Base-by-base conservation (phyloP, 352 stramenopile genomes). In the Phytophthora sojae region DNA sequence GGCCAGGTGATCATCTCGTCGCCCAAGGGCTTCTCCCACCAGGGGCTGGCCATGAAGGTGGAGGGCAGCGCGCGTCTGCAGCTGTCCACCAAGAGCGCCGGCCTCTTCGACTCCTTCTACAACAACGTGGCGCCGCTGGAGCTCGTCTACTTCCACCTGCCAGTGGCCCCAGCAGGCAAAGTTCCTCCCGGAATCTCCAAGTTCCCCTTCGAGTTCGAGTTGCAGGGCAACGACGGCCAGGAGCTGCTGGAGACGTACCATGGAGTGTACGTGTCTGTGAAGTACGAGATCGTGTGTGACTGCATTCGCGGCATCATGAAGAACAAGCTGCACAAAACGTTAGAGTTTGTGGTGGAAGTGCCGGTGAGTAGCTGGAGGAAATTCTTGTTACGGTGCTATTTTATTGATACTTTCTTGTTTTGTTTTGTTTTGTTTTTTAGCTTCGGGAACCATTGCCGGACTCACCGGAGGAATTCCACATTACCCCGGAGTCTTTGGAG, bases 321-420 rank as follows among this genome's bases (percentile, higher is more conserved):
- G 77, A 91, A 89, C 50, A 93, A 86, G 23, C 65, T 96, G 50
- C 86, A 94, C 70, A 91, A 90, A 54, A 89, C 80, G 9, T 58
- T 97, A 26, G 93, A 98, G 78, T 97, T 98, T 62, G 93, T 98
- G 58, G 91, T 98, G 26, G 90, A 98, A 86, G 88, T 96, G 7
- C 91, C 93, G 29, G 80, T 94, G 23, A 37, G 76, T 63, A 11
- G 29, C 29, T 35, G 6, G 17, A 50, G 37, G 23, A 23, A 23
- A 5, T 50, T 11, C 1, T 9, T 21, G 42, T 52, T 25, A 17
- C 17, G 29, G 2, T 17, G 37, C 15, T 66, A 0, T 53, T 52
- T 30, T 62, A 25, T 26, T n/a, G 45, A 26, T 17, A 26, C 21
- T 21, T 21, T 21, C 21, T 21, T 21, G 21, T 29, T 19, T 57